Evolutionary conservation across 352 stramenopile species (phyloP).

Genomic region (Globisporangium cederbergense): DNA sequence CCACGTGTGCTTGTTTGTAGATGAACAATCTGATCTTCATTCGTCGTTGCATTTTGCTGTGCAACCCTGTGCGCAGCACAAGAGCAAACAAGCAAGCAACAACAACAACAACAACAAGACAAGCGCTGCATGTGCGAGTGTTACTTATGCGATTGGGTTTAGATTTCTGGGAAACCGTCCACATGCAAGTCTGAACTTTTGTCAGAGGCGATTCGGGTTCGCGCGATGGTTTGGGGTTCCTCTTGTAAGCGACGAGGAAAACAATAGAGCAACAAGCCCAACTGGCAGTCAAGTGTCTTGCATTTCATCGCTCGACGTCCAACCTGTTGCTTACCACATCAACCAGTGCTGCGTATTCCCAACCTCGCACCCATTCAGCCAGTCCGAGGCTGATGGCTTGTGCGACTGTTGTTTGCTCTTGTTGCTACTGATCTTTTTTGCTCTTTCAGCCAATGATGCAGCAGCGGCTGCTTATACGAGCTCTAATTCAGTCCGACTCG

Average conservation of each 20-base stretch:
- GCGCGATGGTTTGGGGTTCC: background rate
- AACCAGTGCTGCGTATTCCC: conserved; percentile 2
- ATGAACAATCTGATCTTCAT: background rate
- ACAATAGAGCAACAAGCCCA: background rate
- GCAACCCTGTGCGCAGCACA: background rate
- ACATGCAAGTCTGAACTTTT: background rate
- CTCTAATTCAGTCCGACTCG: background rate
- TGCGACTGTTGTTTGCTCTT: background rate
- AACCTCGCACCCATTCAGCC: conserved; percentile 1
- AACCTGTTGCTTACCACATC: conserved; percentile 1
- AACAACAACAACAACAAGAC: background rate
- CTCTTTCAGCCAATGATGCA: background rate
- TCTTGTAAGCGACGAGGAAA: background rate
- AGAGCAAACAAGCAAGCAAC: background rate
- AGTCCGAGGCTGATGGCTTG: background rate
- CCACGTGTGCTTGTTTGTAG: background rate
- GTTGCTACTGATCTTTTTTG: background rate
- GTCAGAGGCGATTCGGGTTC: background rate
- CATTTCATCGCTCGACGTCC: background rate
- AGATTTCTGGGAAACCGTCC: background rate
- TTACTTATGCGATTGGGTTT: background rate
- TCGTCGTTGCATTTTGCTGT: background rate
- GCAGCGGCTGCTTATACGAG: background rate
- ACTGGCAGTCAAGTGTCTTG: background rate
- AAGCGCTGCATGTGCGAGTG: background rate